These are phyloP conservation scores for Ogataea trehaloabstinens DNA, from an alignment of 805 yeast species.

Conservation along the genomic window DNA sequence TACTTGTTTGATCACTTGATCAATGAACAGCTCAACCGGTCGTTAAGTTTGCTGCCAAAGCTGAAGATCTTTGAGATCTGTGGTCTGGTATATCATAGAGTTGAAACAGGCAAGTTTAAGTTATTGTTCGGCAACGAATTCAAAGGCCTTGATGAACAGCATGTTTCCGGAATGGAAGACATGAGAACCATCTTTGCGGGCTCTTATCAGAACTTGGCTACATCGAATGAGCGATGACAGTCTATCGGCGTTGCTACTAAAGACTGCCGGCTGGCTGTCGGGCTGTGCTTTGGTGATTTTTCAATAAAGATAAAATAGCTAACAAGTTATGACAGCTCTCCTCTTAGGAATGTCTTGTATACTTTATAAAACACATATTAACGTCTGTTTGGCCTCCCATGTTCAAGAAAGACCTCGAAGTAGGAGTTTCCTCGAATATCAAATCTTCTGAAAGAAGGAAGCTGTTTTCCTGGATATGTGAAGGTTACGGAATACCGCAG, in stretches of 20 bases:
- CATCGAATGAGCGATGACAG: too few species aligned
- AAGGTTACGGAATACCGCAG: constrained; percentile 38
- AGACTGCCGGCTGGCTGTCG: too few species aligned
- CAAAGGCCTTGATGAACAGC: constrained; percentile 19
- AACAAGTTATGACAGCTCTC: too few species aligned
- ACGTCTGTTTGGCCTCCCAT: too few species aligned
- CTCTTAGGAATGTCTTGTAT: too few species aligned
- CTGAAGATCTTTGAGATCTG: constrained; percentile 30
- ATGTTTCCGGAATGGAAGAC: constrained; percentile 23
- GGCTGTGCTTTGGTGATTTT: too few species aligned
- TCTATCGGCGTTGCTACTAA: too few species aligned
- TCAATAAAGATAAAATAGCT: too few species aligned
- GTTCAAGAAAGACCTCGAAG: constrained; percentile 55
- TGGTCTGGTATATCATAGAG: constrained; percentile 27
- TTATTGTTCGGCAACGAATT: constrained; percentile 26
- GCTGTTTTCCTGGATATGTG: constrained; percentile 43
- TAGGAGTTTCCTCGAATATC: constrained; percentile 75
- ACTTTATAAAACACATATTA: too few species aligned
- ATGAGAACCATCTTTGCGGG: constrained; percentile 28
- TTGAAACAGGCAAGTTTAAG: constrained; percentile 12
- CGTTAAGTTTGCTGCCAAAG: constrained; percentile 17
- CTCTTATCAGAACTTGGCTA: constrained; percentile 3
- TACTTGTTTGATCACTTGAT: constrained; percentile 31
- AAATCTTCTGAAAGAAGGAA: constrained; percentile 78
- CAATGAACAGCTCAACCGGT: constrained; percentile 22